Conservation (phyloP, 345 rosid species). For the Acer yangbiense region DNA sequence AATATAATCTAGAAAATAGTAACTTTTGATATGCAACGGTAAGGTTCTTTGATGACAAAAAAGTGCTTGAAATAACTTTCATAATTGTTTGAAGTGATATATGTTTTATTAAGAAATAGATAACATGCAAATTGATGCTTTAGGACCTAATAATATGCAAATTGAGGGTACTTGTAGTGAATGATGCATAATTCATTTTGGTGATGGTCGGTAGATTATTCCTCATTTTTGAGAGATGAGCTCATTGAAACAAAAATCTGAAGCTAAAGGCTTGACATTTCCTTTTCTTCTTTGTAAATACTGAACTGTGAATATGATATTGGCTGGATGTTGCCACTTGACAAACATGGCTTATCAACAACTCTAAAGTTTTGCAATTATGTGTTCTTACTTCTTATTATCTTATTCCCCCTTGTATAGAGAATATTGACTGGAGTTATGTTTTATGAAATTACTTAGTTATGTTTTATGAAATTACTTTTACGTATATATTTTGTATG, state of each 20-base stretch:
- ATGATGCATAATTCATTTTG: background rate
- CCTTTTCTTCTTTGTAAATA: background rate
- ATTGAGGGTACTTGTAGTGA: background rate
- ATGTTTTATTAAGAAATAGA: background rate
- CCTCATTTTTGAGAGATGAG: background rate
- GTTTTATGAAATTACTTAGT: background rate
- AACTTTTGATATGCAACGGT: background rate
- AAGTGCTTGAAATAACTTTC: background rate
- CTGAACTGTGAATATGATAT: background rate
- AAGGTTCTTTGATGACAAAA: background rate
- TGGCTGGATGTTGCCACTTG: background rate
- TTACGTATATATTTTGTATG: background rate
- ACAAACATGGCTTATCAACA: background rate
- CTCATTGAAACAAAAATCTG: background rate
- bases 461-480: background rate
- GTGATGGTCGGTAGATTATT: background rate
- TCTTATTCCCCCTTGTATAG: background rate
- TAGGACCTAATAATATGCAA: background rate
- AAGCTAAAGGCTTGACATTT: background rate
- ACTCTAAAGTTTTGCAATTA: background rate
- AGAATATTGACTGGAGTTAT: background rate
- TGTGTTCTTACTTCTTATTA: background rate
- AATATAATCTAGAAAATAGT: background rate
- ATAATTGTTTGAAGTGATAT: background rate
- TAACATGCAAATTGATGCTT: background rate